A percentile compares a stretch with the other conserved stretches of the same genome.
Conservation (phyloP, 495 filamentous ascomycete species). For the Tuber aestivum region DNA sequence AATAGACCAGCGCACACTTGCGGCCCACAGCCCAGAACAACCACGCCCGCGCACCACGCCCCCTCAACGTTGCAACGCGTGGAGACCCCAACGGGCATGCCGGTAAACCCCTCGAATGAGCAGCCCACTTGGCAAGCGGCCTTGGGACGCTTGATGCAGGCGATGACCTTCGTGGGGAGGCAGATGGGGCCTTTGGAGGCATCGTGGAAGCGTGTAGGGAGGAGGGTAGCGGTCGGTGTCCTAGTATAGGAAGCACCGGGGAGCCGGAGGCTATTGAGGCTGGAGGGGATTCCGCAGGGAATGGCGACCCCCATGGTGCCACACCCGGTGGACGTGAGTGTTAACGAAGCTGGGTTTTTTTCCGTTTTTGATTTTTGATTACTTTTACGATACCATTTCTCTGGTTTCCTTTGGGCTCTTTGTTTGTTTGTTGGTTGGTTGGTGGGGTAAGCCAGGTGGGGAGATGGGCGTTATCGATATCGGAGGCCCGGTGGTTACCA, state of each 20-base stretch:
- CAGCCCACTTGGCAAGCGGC: slow-evolving; percentile 57
- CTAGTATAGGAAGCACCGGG: slow-evolving; percentile 47
- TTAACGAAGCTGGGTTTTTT: slow-evolving; percentile 3
- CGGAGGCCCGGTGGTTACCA: too few species aligned
- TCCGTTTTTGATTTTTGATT: slow-evolving; percentile 40
- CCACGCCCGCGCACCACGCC: slow-evolving; percentile 55
- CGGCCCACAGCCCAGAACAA: slow-evolving; percentile 74
- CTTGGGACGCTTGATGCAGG: slow-evolving; percentile 61
- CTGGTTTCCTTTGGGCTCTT: too few species aligned
- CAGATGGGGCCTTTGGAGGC: slow-evolving; percentile 40
- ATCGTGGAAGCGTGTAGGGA: slow-evolving; percentile 51
- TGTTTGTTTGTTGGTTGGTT: too few species aligned
- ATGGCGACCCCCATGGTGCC: slow-evolving; percentile 83
- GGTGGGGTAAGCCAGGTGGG: too few species aligned
- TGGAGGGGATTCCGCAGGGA: slow-evolving; percentile 68
- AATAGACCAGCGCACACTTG: slow-evolving; percentile 63
- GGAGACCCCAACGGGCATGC: slow-evolving; percentile 46
- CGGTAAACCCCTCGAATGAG: slow-evolving; percentile 47
- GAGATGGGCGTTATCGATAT: too few species aligned
- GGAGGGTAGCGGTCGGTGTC: slow-evolving; percentile 45
- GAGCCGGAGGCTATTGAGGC: slow-evolving; percentile 48
- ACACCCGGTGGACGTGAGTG: slow-evolving; percentile 39
- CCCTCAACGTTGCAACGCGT: slow-evolving; percentile 56
- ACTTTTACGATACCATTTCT: too few species aligned
- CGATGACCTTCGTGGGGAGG: slow-evolving; percentile 67